Base-by-base conservation (phyloP, 2,329 filamentous ascomycete species). In the Fusarium mundagurra region DNA sequence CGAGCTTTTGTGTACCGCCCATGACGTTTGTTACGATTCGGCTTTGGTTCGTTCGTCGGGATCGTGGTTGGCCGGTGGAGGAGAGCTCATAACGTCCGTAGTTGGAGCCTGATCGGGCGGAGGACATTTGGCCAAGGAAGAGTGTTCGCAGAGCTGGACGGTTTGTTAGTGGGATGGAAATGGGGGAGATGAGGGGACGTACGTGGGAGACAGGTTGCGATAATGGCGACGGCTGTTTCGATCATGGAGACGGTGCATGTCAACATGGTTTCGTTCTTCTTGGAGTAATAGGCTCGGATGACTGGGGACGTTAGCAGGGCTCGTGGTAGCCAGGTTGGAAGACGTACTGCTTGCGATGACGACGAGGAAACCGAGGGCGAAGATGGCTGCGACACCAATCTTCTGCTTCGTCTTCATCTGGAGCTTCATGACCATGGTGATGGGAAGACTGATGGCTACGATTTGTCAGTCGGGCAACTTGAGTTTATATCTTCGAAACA, bases 161-260 rank as follows among this genome's bases (percentile, higher is more conserved):
- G 1, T 6, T 14, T 39, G 41, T 71, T 22, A 72, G 41, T 29
- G 13, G 18, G 43, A 12, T 29, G 16, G 9, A 34, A 1, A 16
- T 11, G 3, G 10, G 3, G 10, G 9, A 5, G 2, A 18, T 7
- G 31, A 22, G 17, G 17, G 1, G 5, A 62, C 78, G 7, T 55
- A 80, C 79, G 77, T 36, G 83, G 82, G 2, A 84, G 80, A n/a
- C 81, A 84, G 6, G 81, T 79, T 4, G 82, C 82, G 16, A 85
- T 84, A 39, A 85, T 83, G 3, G 83, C 82, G 13, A 84, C 80
- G 8, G 82, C 74, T 1, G 81, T 81, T 59, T 83, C 81, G n/a
- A 82, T 74, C 81, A 83, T 83, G 8, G 80, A 82, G 24, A 83
- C 81, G 2, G 81, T 83, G 67, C 81, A 83, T 5, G 81, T 82